These are phyloP conservation scores for Hyphopichia pseudoburtonii DNA, from an alignment of 1,139 yeast genomes.

Conservation along the genomic window DNA sequence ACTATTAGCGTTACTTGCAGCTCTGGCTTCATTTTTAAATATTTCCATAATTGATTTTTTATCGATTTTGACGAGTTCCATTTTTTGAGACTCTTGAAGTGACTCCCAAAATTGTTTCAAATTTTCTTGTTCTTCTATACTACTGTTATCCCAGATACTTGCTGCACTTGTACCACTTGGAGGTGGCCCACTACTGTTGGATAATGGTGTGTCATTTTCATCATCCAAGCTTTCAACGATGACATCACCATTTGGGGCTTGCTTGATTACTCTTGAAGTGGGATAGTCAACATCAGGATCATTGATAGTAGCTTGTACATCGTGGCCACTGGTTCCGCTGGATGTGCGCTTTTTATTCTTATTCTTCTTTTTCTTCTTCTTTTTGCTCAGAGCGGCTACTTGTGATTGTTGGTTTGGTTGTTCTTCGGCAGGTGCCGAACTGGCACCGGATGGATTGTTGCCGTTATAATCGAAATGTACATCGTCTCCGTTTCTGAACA, in stretches of 20 bases:
- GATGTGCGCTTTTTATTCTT: constrained; percentile 21
- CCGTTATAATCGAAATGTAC: constrained; percentile 56
- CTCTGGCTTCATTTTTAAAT: constrained; percentile 42
- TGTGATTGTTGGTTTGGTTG: constrained; percentile 22
- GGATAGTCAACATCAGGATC: constrained; percentile 69
- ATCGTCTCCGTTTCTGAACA: constrained; percentile 49
- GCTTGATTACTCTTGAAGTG: constrained; percentile 67
- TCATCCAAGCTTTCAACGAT: constrained; percentile 56
- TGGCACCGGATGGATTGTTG: constrained; percentile 10
- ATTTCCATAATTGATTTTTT: constrained; percentile 68
- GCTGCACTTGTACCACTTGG: constrained; percentile 10
- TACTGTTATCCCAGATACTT: constrained; percentile 58
- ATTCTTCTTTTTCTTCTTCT: constrained; percentile 37
- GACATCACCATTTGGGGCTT: constrained; percentile 73
- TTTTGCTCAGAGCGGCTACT: constrained; percentile 38
- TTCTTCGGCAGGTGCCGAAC: constrained; percentile 7
- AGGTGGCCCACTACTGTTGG: no score
- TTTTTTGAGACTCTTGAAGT: constrained; percentile 59
- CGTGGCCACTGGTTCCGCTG: constrained; percentile 10
- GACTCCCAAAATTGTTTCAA: constrained; percentile 71
- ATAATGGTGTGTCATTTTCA: constrained; percentile 12
- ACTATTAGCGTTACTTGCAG: constrained; percentile 8
- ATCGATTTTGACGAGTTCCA: constrained; percentile 64
- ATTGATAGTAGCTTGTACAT: constrained; percentile 46
- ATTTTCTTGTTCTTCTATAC: constrained; percentile 58